These are phyloP conservation scores for Talaromyces liani DNA, from an alignment of 495 filamentous ascomycete genomes.

Conservation along the genomic window DNA sequence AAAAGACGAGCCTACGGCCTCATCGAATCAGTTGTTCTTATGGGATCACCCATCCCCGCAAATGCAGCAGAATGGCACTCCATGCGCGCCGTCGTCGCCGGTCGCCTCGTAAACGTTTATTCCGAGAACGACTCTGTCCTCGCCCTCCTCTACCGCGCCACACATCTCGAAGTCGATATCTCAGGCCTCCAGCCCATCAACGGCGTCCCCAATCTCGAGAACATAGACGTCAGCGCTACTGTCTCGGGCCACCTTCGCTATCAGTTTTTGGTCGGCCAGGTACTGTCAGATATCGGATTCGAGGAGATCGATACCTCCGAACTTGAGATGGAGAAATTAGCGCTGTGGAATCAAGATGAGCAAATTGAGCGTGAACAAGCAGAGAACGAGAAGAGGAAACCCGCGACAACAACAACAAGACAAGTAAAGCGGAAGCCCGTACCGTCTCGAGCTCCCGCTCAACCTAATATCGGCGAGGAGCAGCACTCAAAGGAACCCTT, in stretches of 20 bases:
- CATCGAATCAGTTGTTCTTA: slow-evolving; percentile 75
- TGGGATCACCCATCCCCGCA: slow-evolving; percentile 75
- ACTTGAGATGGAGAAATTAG: slow-evolving; percentile 52
- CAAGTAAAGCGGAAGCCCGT: background rate
- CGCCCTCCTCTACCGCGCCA: slow-evolving; percentile 69
- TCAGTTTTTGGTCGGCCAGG: slow-evolving; percentile 58
- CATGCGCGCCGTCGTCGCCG: slow-evolving; percentile 64
- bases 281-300: slow-evolving; percentile 61
- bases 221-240: slow-evolving; percentile 64
- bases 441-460: background rate
- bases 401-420: background rate
- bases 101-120: slow-evolving; percentile 70
- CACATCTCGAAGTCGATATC: slow-evolving; percentile 67
- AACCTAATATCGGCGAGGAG: slow-evolving; percentile 20
- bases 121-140: slow-evolving; percentile 72
- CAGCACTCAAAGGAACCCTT: slow-evolving; percentile 3
- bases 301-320: slow-evolving; percentile 50
- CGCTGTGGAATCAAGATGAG: slow-evolving; percentile 49
- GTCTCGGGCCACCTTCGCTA: slow-evolving; percentile 70
- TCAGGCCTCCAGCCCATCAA: slow-evolving; percentile 64
- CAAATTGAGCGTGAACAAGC: slow-evolving; percentile 40
- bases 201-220: slow-evolving; percentile 62
- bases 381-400: slow-evolving; percentile 31
- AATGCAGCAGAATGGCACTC: slow-evolving; percentile 56
- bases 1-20: slow-evolving; percentile 76